A percentile compares a stretch with the other conserved stretches of the same genome.
These are phyloP conservation scores for Trametes pubescens DNA, from an alignment of 1,284 basidiomycete genomes.

Conservation along the genomic window DNA sequence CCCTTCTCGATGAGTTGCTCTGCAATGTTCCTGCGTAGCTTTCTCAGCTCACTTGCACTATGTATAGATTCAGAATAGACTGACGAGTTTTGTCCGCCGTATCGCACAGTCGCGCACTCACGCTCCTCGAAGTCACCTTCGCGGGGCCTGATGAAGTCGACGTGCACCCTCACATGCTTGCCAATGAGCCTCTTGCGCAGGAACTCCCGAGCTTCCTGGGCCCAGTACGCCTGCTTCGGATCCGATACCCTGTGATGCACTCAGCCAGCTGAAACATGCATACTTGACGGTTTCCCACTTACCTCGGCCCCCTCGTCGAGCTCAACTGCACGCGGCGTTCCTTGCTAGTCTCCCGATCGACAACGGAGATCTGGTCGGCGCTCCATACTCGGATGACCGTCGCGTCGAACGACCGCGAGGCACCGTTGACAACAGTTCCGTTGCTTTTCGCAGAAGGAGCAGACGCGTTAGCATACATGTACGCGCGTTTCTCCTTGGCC, in stretches of 20 bases:
- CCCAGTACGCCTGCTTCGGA: constrained; percentile 88
- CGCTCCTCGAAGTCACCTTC: constrained; percentile 95
- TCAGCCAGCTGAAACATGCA: constrained; percentile 6
- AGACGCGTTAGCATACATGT: constrained; percentile 76
- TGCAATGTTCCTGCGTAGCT: constrained; percentile 76
- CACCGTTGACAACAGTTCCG: constrained; percentile 54
- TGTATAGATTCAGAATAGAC: constrained; percentile 33
- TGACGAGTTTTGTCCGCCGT: constrained; percentile 80
- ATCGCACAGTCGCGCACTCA: constrained; percentile 89
- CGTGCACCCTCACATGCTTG: constrained; percentile 83
- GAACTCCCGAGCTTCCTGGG: constrained; percentile 92
- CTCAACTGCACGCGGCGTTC: constrained; percentile 91
- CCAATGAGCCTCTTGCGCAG: constrained; percentile 91
- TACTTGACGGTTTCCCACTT: constrained; percentile 32
- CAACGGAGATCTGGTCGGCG: constrained; percentile 88
- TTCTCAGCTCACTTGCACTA: constrained; percentile 4
- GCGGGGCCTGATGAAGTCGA: constrained; percentile 92
- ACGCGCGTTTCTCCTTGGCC: constrained; percentile 85
- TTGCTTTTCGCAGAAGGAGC: constrained; percentile 53
- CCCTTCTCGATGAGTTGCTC: constrained; percentile 95
- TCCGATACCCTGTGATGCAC: constrained; percentile 71
- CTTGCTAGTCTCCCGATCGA: constrained; percentile 75
- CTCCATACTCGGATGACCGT: constrained; percentile 91
- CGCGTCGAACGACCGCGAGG: constrained; percentile 76
- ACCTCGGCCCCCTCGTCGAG: constrained; percentile 90